phyloP scores from a whole-genome alignment of 2,329 filamentous ascomycete genomes.

The Zymoseptoria passerinii region DNA sequence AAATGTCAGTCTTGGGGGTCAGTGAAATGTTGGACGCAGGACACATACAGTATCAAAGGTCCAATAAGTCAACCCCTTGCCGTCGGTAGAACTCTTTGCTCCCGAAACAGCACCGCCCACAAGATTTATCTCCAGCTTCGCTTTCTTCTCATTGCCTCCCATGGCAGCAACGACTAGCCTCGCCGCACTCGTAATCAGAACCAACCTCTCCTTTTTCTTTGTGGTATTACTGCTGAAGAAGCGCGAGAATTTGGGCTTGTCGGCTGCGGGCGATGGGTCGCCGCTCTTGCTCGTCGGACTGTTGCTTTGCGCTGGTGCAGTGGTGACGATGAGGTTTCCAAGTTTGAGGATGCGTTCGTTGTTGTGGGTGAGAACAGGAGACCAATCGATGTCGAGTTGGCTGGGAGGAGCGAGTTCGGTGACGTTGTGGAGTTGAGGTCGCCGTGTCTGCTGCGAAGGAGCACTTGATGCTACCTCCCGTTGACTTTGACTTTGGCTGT shows the following conservation, averaged over 20 bases:
- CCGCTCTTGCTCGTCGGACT: constrained; percentile 63
- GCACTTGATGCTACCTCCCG: background rate
- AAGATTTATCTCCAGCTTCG: constrained; percentile 86
- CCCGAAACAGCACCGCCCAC: constrained; percentile 53
- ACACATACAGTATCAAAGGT: constrained; percentile 79
- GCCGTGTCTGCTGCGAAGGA: constrained; percentile 8
- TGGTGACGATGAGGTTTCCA: constrained; percentile 79
- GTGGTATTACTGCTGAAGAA: constrained; percentile 88
- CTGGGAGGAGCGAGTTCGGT: constrained; percentile 95
- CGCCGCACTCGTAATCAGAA: constrained; percentile 89
- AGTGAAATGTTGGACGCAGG: background rate
- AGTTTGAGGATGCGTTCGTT: constrained; percentile 94
- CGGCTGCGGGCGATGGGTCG: constrained; percentile 50
- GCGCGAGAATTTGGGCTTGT: constrained; percentile 70
- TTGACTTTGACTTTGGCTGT: constrained; percentile 7
- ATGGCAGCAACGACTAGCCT: constrained; percentile 83
- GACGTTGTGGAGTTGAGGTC: constrained; percentile 71
- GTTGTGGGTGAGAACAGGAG: constrained; percentile 77
- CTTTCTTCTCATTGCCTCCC: constrained; percentile 90
- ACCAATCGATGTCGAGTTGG: constrained; percentile 97
- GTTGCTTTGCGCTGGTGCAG: constrained; percentile 62
- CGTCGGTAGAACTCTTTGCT: constrained; percentile 73
- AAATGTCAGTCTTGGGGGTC: constrained; percentile 11
- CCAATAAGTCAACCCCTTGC: constrained; percentile 84
- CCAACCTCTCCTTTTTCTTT: constrained; percentile 86